Conservation (phyloP, 2,329 filamentous ascomycete species). For the Epicoccum sorghinum region DNA sequence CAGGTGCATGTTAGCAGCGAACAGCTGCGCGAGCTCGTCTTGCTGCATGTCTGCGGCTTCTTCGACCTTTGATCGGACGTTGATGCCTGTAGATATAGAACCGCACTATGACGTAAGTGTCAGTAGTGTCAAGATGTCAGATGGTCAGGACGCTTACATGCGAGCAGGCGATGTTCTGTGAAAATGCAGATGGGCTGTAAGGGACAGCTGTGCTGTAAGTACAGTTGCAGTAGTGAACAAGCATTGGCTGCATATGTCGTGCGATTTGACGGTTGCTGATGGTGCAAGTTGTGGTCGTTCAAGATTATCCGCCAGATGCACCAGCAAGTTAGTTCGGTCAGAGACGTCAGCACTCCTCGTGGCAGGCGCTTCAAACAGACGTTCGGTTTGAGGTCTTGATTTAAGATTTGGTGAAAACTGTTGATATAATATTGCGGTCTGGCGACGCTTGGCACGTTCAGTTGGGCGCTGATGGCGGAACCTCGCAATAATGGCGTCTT, state of each 20-base stretch:
- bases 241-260: constrained; percentile 43
- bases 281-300: neutral
- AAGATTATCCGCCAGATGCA: constrained; percentile 7
- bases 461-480: constrained; percentile 35
- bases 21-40: constrained; percentile 82
- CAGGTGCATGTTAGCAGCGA: constrained; percentile 76
- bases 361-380: constrained; percentile 16
- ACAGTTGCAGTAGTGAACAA: constrained; percentile 49
- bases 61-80: constrained; percentile 43
- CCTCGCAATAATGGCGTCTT: constrained; percentile 27
- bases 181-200: constrained; percentile 52
- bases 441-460: constrained; percentile 13
- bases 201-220: constrained; percentile 48
- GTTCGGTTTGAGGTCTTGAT: neutral
- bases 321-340: constrained; percentile 35
- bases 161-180: constrained; percentile 51
- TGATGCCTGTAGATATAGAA: constrained; percentile 50
- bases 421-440: neutral
- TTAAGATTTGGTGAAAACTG: neutral
- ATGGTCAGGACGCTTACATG: constrained; percentile 50
- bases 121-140: constrained; percentile 26
- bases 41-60: constrained; percentile 62
- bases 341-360: constrained; percentile 22
- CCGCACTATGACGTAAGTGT: constrained; percentile 54
- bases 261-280: constrained; percentile 6